Evolutionary conservation across 768 basidiomycete species (phyloP).

Genomic region (Lentinus tigrinus): DNA sequence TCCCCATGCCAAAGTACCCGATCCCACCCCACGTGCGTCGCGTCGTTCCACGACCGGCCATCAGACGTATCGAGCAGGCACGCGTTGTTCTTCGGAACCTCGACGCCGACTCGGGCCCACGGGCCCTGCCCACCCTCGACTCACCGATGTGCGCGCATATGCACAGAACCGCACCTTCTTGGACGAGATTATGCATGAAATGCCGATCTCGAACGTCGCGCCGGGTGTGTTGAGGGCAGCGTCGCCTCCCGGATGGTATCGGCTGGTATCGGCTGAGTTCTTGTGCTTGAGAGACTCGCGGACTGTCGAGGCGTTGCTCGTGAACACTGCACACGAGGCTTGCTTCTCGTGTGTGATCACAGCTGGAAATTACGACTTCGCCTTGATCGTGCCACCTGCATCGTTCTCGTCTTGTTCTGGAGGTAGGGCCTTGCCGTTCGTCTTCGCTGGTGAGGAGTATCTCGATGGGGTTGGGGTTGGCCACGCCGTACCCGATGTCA

Average conservation of each 20-base stretch:
- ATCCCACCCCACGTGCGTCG: conserved; percentile 79
- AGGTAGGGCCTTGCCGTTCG: conserved; percentile 8
- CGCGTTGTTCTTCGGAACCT: conserved; percentile 68
- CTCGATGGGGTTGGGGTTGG: conserved; percentile 5
- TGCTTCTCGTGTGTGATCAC: conserved; percentile 21
- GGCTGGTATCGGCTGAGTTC: conserved; percentile 37
- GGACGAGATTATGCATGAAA: conserved; percentile 86
- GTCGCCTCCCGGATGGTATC: conserved; percentile 26
- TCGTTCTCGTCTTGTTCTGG: conserved; percentile 8
- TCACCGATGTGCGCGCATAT: conserved; percentile 84
- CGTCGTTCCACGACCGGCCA: conserved; percentile 85
- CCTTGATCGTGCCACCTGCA: conserved; percentile 14
- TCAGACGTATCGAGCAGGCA: conserved; percentile 51
- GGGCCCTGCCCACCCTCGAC: conserved; percentile 75
- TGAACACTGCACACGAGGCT: conserved; percentile 22
- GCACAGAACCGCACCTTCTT: conserved; percentile 84
- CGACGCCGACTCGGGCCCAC: conserved; percentile 93
- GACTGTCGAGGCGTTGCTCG: conserved; percentile 30
- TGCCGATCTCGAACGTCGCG: conserved; percentile 79
- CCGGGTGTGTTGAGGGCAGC: conserved; percentile 38
- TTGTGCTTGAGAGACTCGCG: conserved; percentile 34
- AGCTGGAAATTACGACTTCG: conserved; percentile 6
- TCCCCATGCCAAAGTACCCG: conserved; percentile 79
- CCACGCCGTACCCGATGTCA: not conserved
- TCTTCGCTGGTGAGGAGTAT: not conserved